These are phyloP conservation scores for Aspergillus indologenus DNA, from an alignment of 495 filamentous ascomycete genomes.

Conservation along the genomic window DNA sequence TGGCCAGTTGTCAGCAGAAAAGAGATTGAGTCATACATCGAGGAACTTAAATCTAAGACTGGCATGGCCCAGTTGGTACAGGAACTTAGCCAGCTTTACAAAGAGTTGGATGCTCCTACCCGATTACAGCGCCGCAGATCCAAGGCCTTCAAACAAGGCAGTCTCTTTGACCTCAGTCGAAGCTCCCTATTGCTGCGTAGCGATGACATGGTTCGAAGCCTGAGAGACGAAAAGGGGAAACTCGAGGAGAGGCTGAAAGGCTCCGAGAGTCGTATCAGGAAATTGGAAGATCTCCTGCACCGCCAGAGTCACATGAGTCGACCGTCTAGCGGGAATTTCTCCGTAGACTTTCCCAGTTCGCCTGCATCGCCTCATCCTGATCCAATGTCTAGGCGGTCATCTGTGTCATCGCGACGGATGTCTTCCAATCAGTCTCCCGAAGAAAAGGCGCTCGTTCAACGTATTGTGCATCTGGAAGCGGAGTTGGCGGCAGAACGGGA, in stretches of 20 bases:
- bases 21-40: conserved; percentile 55
- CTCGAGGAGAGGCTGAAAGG: conserved; percentile 78
- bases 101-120: conserved; percentile 63
- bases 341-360: conserved; percentile 44
- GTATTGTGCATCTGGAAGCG: conserved; percentile 75
- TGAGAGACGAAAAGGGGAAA: conserved; percentile 77
- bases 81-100: conserved; percentile 66
- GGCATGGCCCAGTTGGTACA: conserved; percentile 40
- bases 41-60: conserved; percentile 44
- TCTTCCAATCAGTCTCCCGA: conserved; percentile 65
- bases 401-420: conserved; percentile 62
- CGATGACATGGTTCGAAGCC: conserved; percentile 70
- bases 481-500: conserved; percentile 70
- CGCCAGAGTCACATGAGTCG: conserved; percentile 72
- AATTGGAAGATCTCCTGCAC: conserved; percentile 90
- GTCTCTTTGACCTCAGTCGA: conserved; percentile 78
- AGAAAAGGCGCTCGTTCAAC: conserved; percentile 62
- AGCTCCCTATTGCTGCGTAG: conserved; percentile 77
- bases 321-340: conserved; percentile 69
- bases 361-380: conserved; percentile 55
- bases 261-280: conserved; percentile 85
- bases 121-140: conserved; percentile 72
- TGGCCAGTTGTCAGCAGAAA: conserved; percentile 68
- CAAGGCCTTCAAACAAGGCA: conserved; percentile 94
- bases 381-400: conserved; percentile 56